A percentile compares a stretch with the other conserved stretches of the same genome.
Conservation (phyloP, 2,329 filamentous ascomycete species). For the Aureobasidium sp. region DNA sequence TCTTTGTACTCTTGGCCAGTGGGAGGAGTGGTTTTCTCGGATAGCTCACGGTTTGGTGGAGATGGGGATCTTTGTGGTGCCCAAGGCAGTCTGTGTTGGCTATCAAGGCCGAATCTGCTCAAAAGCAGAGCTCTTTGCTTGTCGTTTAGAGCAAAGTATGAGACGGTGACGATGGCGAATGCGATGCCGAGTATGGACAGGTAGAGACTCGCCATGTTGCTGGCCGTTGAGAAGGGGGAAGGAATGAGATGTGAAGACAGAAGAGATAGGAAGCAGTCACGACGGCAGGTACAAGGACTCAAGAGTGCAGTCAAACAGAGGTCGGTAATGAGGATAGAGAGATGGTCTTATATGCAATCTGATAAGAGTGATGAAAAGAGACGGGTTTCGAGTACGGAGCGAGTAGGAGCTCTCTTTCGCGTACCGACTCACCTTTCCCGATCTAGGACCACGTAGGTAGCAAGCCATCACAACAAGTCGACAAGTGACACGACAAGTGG, state of each 20-base stretch:
- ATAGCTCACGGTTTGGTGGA: slow-evolving; percentile 35
- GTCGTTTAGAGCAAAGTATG: slow-evolving; percentile 24
- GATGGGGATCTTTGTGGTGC: slow-evolving; percentile 48
- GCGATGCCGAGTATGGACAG: slow-evolving; percentile 24
- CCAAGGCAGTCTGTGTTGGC: slow-evolving; percentile 38
- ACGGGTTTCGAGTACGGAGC: background rate
- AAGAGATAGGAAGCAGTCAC: background rate
- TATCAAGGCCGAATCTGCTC: slow-evolving; percentile 29
- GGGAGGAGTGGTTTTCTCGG: slow-evolving; percentile 15
- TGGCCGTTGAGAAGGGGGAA: background rate
- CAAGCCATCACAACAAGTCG: background rate
- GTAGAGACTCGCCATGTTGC: slow-evolving; percentile 20
- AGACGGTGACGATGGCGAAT: slow-evolving; percentile 23
- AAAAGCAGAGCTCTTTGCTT: slow-evolving; percentile 34
- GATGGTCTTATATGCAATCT: background rate
- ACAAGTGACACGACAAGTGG: background rate
- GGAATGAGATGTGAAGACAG: background rate
- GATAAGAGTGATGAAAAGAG: background rate
- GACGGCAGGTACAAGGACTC: background rate
- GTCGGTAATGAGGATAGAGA: background rate
- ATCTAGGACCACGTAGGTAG: background rate
- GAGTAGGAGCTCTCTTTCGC: background rate
- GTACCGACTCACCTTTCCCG: slow-evolving; percentile 3
- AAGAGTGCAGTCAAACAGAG: background rate
- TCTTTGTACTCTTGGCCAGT: slow-evolving; percentile 32